Evolutionary conservation across 805 yeast genomes (phyloP).

Genomic region (Hanseniaspora lachancei): DNA sequence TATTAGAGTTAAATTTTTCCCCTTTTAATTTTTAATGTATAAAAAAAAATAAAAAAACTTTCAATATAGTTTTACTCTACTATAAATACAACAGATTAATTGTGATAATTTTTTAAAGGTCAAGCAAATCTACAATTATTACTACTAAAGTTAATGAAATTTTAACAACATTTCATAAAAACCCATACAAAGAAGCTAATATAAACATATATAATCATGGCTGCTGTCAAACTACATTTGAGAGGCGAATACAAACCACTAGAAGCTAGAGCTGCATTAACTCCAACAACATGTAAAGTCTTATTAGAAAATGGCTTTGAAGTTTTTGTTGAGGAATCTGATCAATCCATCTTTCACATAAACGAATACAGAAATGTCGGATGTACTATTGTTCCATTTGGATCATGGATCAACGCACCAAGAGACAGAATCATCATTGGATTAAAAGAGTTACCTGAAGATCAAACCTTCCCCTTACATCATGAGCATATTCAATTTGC

Average conservation of each 20-base stretch:
- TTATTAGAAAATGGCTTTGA: conserved; percentile 78
- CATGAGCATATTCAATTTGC: conserved; percentile 98
- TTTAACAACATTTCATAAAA: not conserved
- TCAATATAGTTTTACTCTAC: not conserved
- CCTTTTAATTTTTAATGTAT: not conserved
- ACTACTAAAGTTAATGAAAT: not conserved
- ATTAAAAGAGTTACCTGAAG: conserved; percentile 88
- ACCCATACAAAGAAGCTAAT: not conserved
- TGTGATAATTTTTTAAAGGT: not conserved
- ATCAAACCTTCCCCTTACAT: conserved; percentile 72
- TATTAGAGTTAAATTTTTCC: not conserved
- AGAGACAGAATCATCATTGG: conserved; percentile 81
- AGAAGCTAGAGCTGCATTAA: conserved; percentile 93
- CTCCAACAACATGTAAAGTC: conserved; percentile 80
- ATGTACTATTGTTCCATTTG: conserved; percentile 77
- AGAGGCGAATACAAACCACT: conserved; percentile 96
- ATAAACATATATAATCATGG: conserved; percentile 8
- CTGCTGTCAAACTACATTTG: conserved; percentile 58
- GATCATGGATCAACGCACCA: conserved; percentile 90
- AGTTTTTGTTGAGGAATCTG: conserved; percentile 75
- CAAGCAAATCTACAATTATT: not conserved
- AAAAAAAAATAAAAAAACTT: not conserved
- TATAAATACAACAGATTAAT: not conserved
- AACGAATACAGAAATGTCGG: conserved; percentile 72
- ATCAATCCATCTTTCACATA: conserved; percentile 66